Percentiles rank a stretch among this genome's conserved stretches.
These are phyloP conservation scores for Candida cerambycidarum DNA, from an alignment of 805 yeast genomes.

Conservation along the genomic window DNA sequence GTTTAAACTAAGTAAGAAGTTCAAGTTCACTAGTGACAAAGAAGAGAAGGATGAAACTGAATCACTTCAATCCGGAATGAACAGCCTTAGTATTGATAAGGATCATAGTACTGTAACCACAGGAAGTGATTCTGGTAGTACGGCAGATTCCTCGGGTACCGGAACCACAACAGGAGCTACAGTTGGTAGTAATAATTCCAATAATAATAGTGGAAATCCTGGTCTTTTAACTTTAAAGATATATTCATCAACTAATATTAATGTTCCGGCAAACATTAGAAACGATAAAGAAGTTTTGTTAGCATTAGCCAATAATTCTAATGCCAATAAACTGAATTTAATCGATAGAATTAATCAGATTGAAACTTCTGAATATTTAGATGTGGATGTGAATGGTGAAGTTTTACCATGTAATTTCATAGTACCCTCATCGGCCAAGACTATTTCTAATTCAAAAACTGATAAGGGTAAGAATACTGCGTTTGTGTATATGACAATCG, in stretches of 20 bases:
- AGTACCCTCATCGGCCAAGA: conserved; percentile 33
- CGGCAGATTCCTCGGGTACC: not conserved
- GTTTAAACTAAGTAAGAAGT: conserved; percentile 33
- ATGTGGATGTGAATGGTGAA: conserved; percentile 33
- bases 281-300: conserved; percentile 62
- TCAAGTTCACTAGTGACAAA: conserved; percentile 22
- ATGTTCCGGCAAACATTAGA: conserved; percentile 68
- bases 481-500: conserved; percentile 81
- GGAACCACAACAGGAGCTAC: not conserved
- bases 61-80: not conserved
- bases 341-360: conserved; percentile 29
- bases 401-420: conserved; percentile 55
- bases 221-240: conserved; percentile 79
- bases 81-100: conserved; percentile 11
- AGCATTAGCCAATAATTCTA: conserved; percentile 61
- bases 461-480: conserved; percentile 42
- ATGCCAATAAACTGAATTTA: conserved; percentile 29
- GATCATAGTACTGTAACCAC: not conserved
- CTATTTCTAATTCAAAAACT: not conserved
- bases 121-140: conserved; percentile 9
- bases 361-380: conserved; percentile 21
- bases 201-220: conserved; percentile 33
- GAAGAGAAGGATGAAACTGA: conserved; percentile 8
- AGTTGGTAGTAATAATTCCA: conserved; percentile 1
- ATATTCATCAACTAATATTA: conserved; percentile 65